These are phyloP conservation scores for Pyrenophora tritici-repentis DNA, from an alignment of 2,329 filamentous ascomycete genomes.

Conservation along the genomic window DNA sequence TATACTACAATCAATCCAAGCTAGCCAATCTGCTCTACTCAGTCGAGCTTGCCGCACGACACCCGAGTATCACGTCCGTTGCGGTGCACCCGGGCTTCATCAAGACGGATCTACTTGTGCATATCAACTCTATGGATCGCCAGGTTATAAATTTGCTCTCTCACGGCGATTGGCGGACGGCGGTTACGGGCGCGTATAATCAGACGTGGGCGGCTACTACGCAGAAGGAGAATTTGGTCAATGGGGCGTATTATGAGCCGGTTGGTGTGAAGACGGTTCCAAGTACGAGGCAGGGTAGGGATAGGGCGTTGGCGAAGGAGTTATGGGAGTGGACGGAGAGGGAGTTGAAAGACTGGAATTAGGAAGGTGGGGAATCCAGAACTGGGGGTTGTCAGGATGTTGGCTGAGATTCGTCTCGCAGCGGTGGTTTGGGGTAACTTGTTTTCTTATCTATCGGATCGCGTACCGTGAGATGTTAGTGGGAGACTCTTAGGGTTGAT, in stretches of 20 bases:
- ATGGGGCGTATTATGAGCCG: constrained; percentile 52
- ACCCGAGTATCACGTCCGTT: constrained; percentile 52
- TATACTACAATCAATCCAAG: constrained; percentile 56
- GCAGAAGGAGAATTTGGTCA: constrained; percentile 40
- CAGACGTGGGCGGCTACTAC: constrained; percentile 51
- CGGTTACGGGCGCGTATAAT: constrained; percentile 45
- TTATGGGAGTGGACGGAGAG: constrained; percentile 47
- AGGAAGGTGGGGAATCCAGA: too few relatives aligned
- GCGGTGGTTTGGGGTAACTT: too few relatives aligned
- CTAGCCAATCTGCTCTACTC: constrained; percentile 57
- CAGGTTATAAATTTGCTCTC: neutral
- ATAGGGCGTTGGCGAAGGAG: constrained; percentile 40
- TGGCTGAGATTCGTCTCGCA: too few relatives aligned
- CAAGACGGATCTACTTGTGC: constrained; percentile 49
- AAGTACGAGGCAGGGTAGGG: constrained; percentile 24
- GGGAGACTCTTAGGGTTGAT: too few relatives aligned
- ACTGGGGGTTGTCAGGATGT: too few relatives aligned
- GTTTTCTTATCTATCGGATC: too few relatives aligned
- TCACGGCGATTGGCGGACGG: neutral
- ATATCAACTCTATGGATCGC: constrained; percentile 30
- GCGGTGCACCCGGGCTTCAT: constrained; percentile 57
- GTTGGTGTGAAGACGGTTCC: constrained; percentile 31
- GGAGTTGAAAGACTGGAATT: constrained; percentile 29
- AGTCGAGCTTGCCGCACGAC: constrained; percentile 48
- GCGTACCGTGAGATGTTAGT: too few relatives aligned